Percentiles rank a stretch among this genome's conserved stretches.
These are phyloP conservation scores for Ceratocystis diversiconidia DNA, from an alignment of 2,329 filamentous ascomycete genomes.

Conservation along the genomic window DNA sequence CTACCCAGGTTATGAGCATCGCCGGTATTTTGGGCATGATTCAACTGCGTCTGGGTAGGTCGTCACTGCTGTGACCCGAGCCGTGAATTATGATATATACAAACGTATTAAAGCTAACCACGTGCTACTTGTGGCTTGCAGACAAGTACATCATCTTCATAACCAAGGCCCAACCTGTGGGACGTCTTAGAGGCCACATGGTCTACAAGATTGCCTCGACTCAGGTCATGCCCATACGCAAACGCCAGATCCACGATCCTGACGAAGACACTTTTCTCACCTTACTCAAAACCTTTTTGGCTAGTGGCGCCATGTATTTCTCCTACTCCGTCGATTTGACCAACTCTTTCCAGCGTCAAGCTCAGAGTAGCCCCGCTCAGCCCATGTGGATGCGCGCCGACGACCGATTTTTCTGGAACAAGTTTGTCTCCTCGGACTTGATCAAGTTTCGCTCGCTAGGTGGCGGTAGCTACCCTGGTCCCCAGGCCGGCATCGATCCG, in stretches of 20 bases:
- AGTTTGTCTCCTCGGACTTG: conserved; percentile 76
- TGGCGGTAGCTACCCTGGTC: conserved; percentile 47
- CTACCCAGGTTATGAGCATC: conserved; percentile 68
- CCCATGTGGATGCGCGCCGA: conserved; percentile 88
- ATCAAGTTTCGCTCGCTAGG: conserved; percentile 68
- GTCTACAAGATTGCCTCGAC: conserved; percentile 85
- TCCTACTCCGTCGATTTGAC: conserved; percentile 95
- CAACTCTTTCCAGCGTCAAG: conserved; percentile 90
- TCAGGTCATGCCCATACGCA: conserved; percentile 85
- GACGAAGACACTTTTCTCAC: conserved; percentile 87
- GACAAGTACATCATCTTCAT: conserved; percentile 96
- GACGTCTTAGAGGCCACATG: conserved; percentile 86
- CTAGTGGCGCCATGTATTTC: conserved; percentile 86
- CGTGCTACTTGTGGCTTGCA: conserved; percentile 22
- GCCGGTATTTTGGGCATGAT: conserved; percentile 90
- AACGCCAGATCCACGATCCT: conserved; percentile 76
- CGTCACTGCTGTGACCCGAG: background rate
- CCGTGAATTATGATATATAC: background rate
- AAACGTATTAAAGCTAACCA: background rate
- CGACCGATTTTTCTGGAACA: conserved; percentile 98
- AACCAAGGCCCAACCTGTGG: conserved; percentile 83
- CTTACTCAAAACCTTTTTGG: conserved; percentile 68
- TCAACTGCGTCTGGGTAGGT: conserved; percentile 74
- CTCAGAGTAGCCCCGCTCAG: conserved; percentile 52
- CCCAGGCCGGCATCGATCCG: conserved; percentile 67